Evolutionary conservation across 805 yeast species (phyloP).

Genomic region (Crinitomyces ghanaensis): DNA sequence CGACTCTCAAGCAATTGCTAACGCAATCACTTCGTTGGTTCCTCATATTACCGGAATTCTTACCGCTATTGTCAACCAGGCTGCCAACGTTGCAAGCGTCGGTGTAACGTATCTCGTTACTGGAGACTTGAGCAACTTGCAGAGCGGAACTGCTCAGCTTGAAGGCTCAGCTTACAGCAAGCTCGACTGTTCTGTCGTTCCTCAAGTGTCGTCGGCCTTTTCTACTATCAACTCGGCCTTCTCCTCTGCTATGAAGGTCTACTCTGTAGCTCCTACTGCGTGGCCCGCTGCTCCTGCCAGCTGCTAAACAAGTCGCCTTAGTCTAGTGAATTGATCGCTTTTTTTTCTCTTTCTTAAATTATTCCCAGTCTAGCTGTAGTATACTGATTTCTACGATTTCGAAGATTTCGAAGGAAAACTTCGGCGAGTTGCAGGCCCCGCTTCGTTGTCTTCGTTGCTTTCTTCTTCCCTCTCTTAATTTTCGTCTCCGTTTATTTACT

Average conservation of each 20-base stretch:
- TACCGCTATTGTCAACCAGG: neutral
- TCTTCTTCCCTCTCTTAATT: neutral
- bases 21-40: conserved; percentile 2
- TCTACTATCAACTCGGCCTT: conserved; percentile 2
- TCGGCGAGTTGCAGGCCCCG: neutral
- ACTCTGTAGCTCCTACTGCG: neutral
- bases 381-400: neutral
- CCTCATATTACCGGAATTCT: neutral
- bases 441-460: neutral
- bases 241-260: neutral
- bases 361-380: no score
- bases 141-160: neutral
- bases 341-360: no score
- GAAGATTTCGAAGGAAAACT: neutral
- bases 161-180: conserved; percentile 1
- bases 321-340: no score
- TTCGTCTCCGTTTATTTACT: no score
- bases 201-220: neutral
- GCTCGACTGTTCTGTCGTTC: neutral
- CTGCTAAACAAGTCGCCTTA: no score
- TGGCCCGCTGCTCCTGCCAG: conserved; percentile 2
- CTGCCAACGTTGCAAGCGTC: neutral
- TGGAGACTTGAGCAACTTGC: neutral
- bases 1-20: conserved; percentile 9
- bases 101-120: neutral